phyloP scores from a whole-genome alignment of 2,329 filamentous ascomycete species.

The Fusarium sp. region DNA sequence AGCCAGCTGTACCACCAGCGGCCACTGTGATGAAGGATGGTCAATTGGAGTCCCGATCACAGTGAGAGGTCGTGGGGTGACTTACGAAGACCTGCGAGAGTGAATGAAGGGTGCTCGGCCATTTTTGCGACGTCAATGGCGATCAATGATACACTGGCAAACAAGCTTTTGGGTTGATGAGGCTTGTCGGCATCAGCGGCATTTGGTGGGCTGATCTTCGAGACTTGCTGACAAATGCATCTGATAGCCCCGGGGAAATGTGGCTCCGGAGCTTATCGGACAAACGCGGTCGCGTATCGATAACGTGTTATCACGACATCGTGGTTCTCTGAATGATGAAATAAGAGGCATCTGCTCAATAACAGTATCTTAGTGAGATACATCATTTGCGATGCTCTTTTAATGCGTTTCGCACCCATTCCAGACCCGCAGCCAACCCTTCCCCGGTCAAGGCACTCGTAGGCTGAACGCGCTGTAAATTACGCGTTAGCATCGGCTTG shows the following conservation, averaged over 20 bases:
- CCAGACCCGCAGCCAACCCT: background rate
- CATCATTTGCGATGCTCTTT: background rate
- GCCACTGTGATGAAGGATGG: slow-evolving; percentile 20
- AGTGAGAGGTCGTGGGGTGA: rapidly evolving
- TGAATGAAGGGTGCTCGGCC: slow-evolving; percentile 55
- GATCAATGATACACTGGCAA: background rate
- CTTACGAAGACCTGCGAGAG: slow-evolving; percentile 52
- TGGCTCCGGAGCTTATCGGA: background rate
- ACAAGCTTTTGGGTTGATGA: background rate
- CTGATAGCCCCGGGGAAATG: background rate
- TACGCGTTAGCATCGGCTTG: rapidly evolving
- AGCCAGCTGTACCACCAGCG: slow-evolving; percentile 40
- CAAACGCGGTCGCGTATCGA: background rate
- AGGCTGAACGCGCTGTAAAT: background rate
- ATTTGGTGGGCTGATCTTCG: background rate
- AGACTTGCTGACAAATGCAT: background rate
- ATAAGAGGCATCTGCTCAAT: rapidly evolving
- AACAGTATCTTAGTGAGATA: rapidly evolving
- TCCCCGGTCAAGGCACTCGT: background rate
- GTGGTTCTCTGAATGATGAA: too few species aligned
- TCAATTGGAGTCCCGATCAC: background rate
- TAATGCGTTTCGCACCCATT: background rate
- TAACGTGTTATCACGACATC: background rate
- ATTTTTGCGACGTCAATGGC: slow-evolving; percentile 32
- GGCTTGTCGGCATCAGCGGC: background rate